Conservation (phyloP, 768 basidiomycete species). For the Pleurotus tuber-regium region DNA sequence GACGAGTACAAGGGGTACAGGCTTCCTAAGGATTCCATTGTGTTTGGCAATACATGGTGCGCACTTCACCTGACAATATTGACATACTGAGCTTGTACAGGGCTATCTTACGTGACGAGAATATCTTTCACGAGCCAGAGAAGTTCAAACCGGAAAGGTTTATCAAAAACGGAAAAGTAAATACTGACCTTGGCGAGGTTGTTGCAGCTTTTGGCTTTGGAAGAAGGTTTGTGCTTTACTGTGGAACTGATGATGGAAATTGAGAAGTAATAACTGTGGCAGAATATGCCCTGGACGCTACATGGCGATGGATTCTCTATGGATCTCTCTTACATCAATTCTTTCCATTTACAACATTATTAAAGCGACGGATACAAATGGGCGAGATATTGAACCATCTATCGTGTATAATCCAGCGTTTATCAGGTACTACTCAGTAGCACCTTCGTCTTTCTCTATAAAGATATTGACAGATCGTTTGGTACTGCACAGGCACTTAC, state of each 20-base stretch:
- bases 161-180: conserved; percentile 35
- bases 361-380: conserved; percentile 11
- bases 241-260: not conserved
- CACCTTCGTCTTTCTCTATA: not conserved
- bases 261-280: not conserved
- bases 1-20: not conserved
- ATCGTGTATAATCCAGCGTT: conserved; percentile 31
- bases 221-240: not conserved
- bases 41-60: not conserved
- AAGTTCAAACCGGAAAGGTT: conserved; percentile 46
- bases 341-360: conserved; percentile 12
- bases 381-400: conserved; percentile 10
- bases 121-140: conserved; percentile 30
- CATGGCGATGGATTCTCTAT: conserved; percentile 4
- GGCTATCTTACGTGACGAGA: conserved; percentile 32
- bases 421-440: conserved; percentile 27
- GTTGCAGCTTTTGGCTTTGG: conserved; percentile 35
- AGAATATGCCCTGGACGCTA: conserved; percentile 11
- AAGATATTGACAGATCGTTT: not conserved
- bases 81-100: too few species aligned
- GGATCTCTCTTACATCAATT: conserved; percentile 8
- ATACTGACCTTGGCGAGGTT: not conserved
- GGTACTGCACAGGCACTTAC: not conserved
- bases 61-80: not conserved
- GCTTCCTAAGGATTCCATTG: not conserved